phyloP scores from a whole-genome alignment of 2,329 filamentous ascomycete genomes.

The Leptographium procerum region DNA sequence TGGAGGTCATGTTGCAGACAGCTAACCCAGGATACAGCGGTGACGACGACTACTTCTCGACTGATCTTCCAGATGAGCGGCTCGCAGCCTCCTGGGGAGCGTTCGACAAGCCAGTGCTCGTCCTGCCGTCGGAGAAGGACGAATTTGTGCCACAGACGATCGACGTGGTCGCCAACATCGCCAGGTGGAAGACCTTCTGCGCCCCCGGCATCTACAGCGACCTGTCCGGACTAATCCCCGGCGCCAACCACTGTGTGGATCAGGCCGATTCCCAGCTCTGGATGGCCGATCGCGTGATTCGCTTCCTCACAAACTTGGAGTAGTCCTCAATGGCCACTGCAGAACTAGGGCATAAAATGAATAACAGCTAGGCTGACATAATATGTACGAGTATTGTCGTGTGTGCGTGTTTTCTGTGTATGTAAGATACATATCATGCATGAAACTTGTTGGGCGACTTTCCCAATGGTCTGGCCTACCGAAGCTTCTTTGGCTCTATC shows the following conservation, averaged over 20 bases:
- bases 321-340: background rate
- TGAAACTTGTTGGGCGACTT: too few relatives aligned
- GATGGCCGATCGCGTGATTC: slow-evolving; percentile 34
- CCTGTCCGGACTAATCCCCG: slow-evolving; percentile 41
- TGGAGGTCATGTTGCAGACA: background rate
- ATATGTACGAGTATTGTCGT: background rate
- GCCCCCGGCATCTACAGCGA: slow-evolving; percentile 31
- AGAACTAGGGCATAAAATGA: too few relatives aligned
- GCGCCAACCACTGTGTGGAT: slow-evolving; percentile 38
- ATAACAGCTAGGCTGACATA: too few relatives aligned
- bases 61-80: slow-evolving; percentile 50
- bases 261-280: slow-evolving; percentile 33
- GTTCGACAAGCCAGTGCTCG: slow-evolving; percentile 47
- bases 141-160: slow-evolving; percentile 49
- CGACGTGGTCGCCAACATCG: slow-evolving; percentile 45
- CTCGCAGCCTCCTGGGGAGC: slow-evolving; percentile 54
- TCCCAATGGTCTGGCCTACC: background rate
- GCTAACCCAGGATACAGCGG: slow-evolving; percentile 31
- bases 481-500: background rate
- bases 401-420: background rate
- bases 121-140: slow-evolving; percentile 55
- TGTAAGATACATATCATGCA: background rate
- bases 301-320: slow-evolving; percentile 28
- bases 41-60: slow-evolving; percentile 83
- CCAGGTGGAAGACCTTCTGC: slow-evolving; percentile 41